phyloP scores from a whole-genome alignment of 768 basidiomycete species.

The Hydnum rufescens region DNA sequence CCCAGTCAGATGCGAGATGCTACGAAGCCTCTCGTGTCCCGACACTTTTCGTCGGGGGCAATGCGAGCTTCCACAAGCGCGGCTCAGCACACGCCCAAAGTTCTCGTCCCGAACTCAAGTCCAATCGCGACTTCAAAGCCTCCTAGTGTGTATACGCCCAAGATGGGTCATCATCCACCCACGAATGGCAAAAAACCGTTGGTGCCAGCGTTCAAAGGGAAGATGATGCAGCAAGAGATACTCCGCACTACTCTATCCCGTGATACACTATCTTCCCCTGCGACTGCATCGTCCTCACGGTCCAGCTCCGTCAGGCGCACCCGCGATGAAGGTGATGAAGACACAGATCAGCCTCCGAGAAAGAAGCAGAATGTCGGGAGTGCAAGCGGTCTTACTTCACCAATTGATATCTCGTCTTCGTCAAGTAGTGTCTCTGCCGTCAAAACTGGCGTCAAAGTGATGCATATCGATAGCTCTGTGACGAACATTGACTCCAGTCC shows the following conservation, averaged over 20 bases:
- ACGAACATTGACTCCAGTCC: not conserved
- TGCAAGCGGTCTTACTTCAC: not conserved
- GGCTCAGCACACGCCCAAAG: not conserved
- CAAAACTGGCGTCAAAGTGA: not conserved
- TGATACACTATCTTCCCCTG: not conserved
- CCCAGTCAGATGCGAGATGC: not conserved
- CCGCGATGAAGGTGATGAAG: not conserved
- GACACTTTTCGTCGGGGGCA: not conserved
- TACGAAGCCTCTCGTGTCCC: not conserved
- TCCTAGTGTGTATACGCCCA: not conserved
- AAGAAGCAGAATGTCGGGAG: conserved; percentile 31
- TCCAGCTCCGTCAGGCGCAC: not conserved
- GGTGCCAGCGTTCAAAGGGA: not conserved
- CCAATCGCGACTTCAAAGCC: not conserved
- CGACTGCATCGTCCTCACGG: not conserved
- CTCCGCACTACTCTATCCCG: not conserved
- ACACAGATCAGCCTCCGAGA: not conserved
- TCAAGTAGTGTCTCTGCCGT: not conserved
- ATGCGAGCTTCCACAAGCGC: not conserved
- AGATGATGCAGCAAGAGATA: not conserved
- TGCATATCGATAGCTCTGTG: not conserved
- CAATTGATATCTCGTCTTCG: not conserved
- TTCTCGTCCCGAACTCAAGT: conserved; percentile 1
- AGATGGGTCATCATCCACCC: not conserved
- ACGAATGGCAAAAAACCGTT: not conserved